phyloP scores from a whole-genome alignment of 192 early-diverging fungal species.

The Podila epigama region DNA sequence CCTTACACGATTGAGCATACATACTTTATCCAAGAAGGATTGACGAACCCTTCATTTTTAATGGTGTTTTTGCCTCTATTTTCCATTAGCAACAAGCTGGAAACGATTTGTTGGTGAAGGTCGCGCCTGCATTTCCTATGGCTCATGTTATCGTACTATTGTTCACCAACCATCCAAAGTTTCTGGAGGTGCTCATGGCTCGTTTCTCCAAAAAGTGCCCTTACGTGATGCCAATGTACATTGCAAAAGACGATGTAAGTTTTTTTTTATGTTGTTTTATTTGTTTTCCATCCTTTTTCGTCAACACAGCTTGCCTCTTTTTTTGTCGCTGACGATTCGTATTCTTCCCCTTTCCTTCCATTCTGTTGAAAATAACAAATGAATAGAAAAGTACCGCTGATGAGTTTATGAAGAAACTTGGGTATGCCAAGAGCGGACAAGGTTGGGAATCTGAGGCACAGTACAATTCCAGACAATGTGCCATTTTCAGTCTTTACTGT shows the following conservation, averaged over 20 bases:
- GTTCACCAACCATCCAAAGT: conserved; percentile 59
- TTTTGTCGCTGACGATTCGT: neutral
- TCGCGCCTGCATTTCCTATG: conserved; percentile 66
- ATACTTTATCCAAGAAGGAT: neutral
- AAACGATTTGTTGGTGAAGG: conserved; percentile 68
- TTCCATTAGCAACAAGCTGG: conserved; percentile 68
- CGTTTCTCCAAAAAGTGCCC: conserved; percentile 73
- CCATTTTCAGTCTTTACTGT: conserved; percentile 72
- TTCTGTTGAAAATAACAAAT: too few species aligned
- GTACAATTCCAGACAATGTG: conserved; percentile 71
- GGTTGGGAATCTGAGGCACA: conserved; percentile 64
- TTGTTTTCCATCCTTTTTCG: neutral
- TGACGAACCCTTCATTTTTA: neutral
- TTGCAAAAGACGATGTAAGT: conserved; percentile 57
- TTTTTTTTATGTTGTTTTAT: neutral
- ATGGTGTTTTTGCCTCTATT: neutral
- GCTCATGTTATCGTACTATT: conserved; percentile 70
- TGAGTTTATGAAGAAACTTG: conserved; percentile 25
- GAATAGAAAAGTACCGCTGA: conserved; percentile 52
- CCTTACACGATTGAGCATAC: neutral
- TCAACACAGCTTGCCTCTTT: neutral
- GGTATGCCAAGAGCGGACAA: conserved; percentile 27
- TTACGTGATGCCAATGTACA: conserved; percentile 73
- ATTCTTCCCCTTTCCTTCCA: neutral
- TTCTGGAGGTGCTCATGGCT: conserved; percentile 65